Evolutionary conservation across 2,329 filamentous ascomycete species (phyloP).

Genomic region (Pestalotiopsis sp.): DNA sequence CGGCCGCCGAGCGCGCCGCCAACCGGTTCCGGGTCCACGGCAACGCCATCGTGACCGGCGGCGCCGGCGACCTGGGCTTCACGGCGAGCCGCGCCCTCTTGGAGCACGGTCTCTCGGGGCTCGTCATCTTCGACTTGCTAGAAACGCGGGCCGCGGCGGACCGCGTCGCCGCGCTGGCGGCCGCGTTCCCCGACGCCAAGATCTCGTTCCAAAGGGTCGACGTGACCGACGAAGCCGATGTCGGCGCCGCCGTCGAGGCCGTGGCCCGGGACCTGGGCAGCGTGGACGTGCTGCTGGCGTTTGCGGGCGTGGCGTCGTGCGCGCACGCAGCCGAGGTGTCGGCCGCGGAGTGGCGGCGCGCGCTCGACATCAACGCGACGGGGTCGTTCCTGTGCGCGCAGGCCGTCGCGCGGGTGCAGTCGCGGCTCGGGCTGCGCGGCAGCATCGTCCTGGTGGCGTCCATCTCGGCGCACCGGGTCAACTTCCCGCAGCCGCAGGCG

Average conservation of each 20-base stretch:
- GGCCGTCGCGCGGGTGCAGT: slow-evolving; percentile 59
- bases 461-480: slow-evolving; percentile 69
- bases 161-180: slow-evolving; percentile 46
- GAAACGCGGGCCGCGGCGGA: slow-evolving; percentile 43
- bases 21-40: slow-evolving; percentile 35
- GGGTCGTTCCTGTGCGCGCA: slow-evolving; percentile 73
- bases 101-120: slow-evolving; percentile 64
- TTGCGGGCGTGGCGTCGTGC: slow-evolving; percentile 70
- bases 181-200: slow-evolving; percentile 53
- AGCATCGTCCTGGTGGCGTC: slow-evolving; percentile 69
- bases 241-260: slow-evolving; percentile 34
- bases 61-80: slow-evolving; percentile 65
- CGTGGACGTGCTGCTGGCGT: slow-evolving; percentile 63
- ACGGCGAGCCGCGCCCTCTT: slow-evolving; percentile 63
- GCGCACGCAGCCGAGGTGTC: slow-evolving; percentile 62
- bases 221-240: slow-evolving; percentile 39
- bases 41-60: slow-evolving; percentile 61
- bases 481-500: slow-evolving; percentile 72
- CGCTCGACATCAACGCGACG: slow-evolving; percentile 73
- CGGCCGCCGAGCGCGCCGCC: slow-evolving; percentile 13
- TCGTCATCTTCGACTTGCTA: slow-evolving; percentile 62
- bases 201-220: slow-evolving; percentile 56
- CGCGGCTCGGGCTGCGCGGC: slow-evolving; percentile 50
- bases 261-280: slow-evolving; percentile 46
- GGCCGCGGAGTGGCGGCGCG: slow-evolving; percentile 60